Evolutionary conservation across 176 grass and related monocot species (phyloP).

Genomic region (Paspalum notatum): DNA sequence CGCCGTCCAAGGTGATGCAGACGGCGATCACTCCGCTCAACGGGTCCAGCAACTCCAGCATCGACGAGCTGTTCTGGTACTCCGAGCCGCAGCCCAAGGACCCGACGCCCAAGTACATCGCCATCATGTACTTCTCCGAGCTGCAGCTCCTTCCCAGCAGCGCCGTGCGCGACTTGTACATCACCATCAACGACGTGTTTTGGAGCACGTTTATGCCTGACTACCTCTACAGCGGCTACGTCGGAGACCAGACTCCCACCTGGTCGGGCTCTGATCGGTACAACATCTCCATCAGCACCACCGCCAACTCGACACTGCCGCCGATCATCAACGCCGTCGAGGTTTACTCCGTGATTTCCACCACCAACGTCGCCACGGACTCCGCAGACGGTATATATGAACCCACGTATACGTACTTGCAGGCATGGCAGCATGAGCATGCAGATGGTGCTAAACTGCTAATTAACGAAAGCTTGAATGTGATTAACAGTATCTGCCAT

Average conservation of each 20-base stretch:
- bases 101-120: background rate
- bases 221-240: background rate
- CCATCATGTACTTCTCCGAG: slow-evolving; percentile 45
- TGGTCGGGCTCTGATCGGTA: no score
- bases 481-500: slow-evolving; percentile 57
- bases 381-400: slow-evolving; percentile 34
- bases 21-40: slow-evolving; percentile 34
- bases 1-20: slow-evolving; percentile 51
- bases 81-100: background rate
- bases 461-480: background rate
- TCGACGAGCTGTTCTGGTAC: slow-evolving; percentile 4
- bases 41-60: slow-evolving; percentile 33
- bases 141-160: slow-evolving; percentile 12
- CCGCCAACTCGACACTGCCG: slow-evolving; percentile 47
- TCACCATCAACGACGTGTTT: background rate
- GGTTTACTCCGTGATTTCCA: slow-evolving; percentile 38
- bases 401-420: background rate
- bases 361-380: slow-evolving; percentile 22
- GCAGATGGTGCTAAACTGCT: no score
- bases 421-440: no score
- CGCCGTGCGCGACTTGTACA: slow-evolving; percentile 24
- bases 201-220: background rate
- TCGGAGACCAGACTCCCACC: no score
- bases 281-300: slow-evolving; percentile 27
- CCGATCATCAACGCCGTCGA: slow-evolving; percentile 54